These are phyloP conservation scores for Fagopyrum tataricum DNA, from an alignment of 148 eudicot species.

Conservation along the genomic window DNA sequence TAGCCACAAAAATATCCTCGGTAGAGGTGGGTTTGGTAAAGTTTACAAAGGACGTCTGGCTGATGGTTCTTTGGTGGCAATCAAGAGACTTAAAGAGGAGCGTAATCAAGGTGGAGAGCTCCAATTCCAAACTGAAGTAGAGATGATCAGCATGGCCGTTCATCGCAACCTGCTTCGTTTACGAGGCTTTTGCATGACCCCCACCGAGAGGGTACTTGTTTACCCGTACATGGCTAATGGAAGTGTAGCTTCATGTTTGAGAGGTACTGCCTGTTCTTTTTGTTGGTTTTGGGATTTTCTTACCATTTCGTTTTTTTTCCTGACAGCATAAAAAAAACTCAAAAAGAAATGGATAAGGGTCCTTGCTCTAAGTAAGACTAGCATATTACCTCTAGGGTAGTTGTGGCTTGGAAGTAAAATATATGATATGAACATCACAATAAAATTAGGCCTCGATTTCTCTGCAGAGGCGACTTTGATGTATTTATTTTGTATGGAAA, in stretches of 20 bases:
- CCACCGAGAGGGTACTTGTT: constrained; percentile 41
- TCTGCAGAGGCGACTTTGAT: too few relatives aligned
- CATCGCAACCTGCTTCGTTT: constrained; percentile 39
- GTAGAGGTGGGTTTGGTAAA: constrained; percentile 28
- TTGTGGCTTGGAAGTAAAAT: not conserved
- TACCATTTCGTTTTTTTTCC: not conserved
- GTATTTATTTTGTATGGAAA: too few relatives aligned
- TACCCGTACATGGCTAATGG: constrained; percentile 48
- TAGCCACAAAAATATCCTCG: constrained; percentile 36
- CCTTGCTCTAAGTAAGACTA: not conserved
- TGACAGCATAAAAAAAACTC: not conserved
- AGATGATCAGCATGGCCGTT: constrained; percentile 44
- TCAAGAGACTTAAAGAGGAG: too few relatives aligned
- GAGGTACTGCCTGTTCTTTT: constrained; percentile 21
- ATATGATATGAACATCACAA: not conserved
- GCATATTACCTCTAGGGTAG: not conserved
- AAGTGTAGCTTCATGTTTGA: constrained; percentile 40
- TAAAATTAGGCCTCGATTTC: not conserved
- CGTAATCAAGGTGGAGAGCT: too few relatives aligned
- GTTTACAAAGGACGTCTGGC: too few relatives aligned
- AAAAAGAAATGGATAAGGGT: not conserved
- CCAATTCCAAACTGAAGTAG: too few relatives aligned
- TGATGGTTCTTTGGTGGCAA: too few relatives aligned
- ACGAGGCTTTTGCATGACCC: constrained; percentile 48
- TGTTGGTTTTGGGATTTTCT: not conserved